phyloP scores from a whole-genome alignment of 345 rosid genomes.

The Eutrema yunnanense region DNA sequence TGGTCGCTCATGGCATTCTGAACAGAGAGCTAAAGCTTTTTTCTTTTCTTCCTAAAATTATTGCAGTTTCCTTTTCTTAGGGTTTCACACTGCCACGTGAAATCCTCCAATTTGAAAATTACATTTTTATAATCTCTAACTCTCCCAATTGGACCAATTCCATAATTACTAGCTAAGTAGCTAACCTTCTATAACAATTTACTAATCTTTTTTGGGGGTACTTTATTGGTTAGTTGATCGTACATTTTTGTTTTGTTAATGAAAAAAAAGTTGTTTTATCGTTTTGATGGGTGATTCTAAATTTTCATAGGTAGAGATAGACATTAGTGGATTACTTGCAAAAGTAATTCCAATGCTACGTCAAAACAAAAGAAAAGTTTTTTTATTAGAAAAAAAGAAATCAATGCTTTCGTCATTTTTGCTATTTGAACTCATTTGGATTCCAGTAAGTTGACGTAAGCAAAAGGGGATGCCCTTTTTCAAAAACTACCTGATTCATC shows the following conservation, averaged over 20 bases:
- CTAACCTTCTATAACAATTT: not conserved
- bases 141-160: not conserved
- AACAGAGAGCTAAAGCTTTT: constrained; percentile 1
- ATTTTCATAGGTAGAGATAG: not conserved
- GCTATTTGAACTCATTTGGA: constrained; percentile 13
- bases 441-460: constrained; percentile 9
- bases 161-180: not conserved
- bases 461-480: constrained; percentile 17
- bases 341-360: not conserved
- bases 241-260: not conserved
- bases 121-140: not conserved
- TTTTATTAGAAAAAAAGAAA: not conserved
- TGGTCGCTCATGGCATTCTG: constrained; percentile 26
- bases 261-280: not conserved
- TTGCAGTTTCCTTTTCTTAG: constrained; percentile 25
- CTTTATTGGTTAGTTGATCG: not conserved
- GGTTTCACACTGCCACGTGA: constrained; percentile 27
- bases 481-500: not conserved
- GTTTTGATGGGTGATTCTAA: not conserved
- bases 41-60: constrained; percentile 7
- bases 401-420: constrained; percentile 3
- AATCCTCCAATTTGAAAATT: not conserved
- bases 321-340: not conserved
- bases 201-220: not conserved
- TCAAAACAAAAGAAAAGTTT: not conserved